Evolutionary conservation across 2,329 filamentous ascomycete genomes (phyloP), one percentile per base, ranked within the genome.

Genomic region (Ophiostoma australiae): DNA sequence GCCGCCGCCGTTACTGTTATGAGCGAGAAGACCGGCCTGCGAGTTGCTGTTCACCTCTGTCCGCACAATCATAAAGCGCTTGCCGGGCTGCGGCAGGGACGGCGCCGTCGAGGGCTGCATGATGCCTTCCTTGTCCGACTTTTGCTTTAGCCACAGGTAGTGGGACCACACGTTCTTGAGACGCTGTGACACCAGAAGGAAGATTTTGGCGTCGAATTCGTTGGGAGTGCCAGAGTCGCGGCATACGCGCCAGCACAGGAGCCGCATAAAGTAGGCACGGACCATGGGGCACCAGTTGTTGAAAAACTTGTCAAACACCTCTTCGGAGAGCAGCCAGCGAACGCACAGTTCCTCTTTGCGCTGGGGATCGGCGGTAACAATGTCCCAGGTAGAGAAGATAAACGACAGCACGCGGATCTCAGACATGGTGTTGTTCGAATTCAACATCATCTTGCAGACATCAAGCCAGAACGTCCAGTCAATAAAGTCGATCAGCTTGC

Each of bases 211-310:
- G 77, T 95, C 91, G 58, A 87, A 78, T 37, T 88, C 85, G 65
- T 87, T 86, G 31, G 87, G 83, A 67, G 85, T 86, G 20, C 90
- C 92, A 69, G 89, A 87, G 76, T 91, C 91, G 73, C 94, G 86
- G 74, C 91, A 94, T 67, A 97, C 83, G 72, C 93, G 88, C 94
- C 94, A 97, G 80, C 93, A 97, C 31, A 97, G 80, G 68, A 97
- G 82, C 67, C 94, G 91, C 86, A 97, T 95, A 78, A 90, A 97
- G 79, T 97, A 97, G 17, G 93, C 91, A 73, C 94, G 87, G 31
- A 97, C 92, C 94, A 97, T 97, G 0, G 94, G 93, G 77, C 92
- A 97, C 93, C 94, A 97, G 77, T 97, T 93, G 77, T 91, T 94
- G 81, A 97, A 97, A 73, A 93, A 89, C 73, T 87, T 88, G 77